phyloP scores from a whole-genome alignment of 345 rosid genomes.

The Melastoma malabathricum region DNA sequence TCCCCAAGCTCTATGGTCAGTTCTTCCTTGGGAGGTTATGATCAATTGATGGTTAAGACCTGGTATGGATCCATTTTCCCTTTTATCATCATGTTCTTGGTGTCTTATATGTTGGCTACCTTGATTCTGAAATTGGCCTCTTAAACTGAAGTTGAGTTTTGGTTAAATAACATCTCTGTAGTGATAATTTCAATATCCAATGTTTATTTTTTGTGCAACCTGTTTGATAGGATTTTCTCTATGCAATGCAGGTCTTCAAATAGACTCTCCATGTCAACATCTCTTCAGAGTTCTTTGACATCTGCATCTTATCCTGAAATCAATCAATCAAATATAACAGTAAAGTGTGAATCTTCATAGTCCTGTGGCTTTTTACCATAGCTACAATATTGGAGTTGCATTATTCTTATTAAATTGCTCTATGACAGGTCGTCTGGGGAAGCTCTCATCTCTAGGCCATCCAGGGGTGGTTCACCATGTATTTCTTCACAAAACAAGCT shows the following conservation, averaged over 20 bases:
- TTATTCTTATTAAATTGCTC: neutral
- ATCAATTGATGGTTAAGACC: slow-evolving; percentile 2
- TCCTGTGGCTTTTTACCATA: neutral
- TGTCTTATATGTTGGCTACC: neutral
- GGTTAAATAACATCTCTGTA: too few species aligned
- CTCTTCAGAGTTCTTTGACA: slow-evolving; percentile 5
- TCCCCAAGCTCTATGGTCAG: slow-evolving; percentile 3
- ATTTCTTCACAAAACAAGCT: slow-evolving; percentile 6
- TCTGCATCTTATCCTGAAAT: slow-evolving; percentile 5
- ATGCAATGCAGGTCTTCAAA: slow-evolving; percentile 7
- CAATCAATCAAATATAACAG: neutral
- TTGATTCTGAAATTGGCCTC: too few species aligned
- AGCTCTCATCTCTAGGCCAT: slow-evolving; percentile 7
- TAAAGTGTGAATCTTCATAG: slow-evolving; percentile 8
- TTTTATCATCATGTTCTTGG: neutral
- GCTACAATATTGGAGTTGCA: neutral
- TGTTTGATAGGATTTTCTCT: too few species aligned
- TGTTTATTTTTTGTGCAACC: too few species aligned
- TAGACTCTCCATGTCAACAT: slow-evolving; percentile 3
- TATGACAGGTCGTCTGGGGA: slow-evolving; percentile 8
- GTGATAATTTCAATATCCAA: too few species aligned
- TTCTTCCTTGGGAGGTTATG: slow-evolving; percentile 4
- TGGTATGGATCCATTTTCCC: slow-evolving; percentile 4
- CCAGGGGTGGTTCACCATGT: slow-evolving; percentile 8
- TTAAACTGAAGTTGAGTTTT: too few species aligned